Base-by-base conservation (phyloP, 2,329 filamentous ascomycete species). In the Cladophialophora yegresii region DNA sequence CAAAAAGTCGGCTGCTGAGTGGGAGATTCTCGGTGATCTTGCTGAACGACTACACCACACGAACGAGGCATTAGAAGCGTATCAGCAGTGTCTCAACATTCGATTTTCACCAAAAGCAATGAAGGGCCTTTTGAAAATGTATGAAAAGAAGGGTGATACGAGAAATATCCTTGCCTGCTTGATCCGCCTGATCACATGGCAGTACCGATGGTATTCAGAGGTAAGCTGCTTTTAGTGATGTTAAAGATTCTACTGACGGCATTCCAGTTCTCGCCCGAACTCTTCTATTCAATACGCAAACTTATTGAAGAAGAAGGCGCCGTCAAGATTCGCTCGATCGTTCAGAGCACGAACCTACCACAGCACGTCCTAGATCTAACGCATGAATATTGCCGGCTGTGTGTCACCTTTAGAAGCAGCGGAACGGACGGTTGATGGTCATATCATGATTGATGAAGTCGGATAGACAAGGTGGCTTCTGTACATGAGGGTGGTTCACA, bases 201-300 rank as follows among this genome's bases (percentile, higher is more conserved):
- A 99, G 79, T 99, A 97, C 79, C 85, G 95, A 71, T 99, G 95
- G 95, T 99, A 99, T 80, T 97, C 93, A 62, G 95, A 99, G 85
- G 87, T 89, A 77, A 73, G 79, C 67, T 9, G 9, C 28, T 33
- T 26, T 26, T 53, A n/a, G 33, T 23, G 45, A 22, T 20, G 16
- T 16, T n/a, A 13, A 43, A 43, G 36, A 2, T 43, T 43, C 36
- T n/a, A 43, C 20, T 40, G 9, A 65, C 57, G 49, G 69, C 75
- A 56, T 76, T 55, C 33, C 58, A 89, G 86, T 99, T 99, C 79
- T 97, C 93, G 20, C 95, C 95, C 0, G 88, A 93, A 69, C 84
- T 99, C 50, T 85, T 99, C 60, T 91, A 88, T 77, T 89, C 91
- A 2, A 91, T 98, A 73, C 89, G 95, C 67, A 92, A 91, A 70